These are phyloP conservation scores for Ceriops tagal DNA, from an alignment of 345 rosid genomes.

Conservation along the genomic window DNA sequence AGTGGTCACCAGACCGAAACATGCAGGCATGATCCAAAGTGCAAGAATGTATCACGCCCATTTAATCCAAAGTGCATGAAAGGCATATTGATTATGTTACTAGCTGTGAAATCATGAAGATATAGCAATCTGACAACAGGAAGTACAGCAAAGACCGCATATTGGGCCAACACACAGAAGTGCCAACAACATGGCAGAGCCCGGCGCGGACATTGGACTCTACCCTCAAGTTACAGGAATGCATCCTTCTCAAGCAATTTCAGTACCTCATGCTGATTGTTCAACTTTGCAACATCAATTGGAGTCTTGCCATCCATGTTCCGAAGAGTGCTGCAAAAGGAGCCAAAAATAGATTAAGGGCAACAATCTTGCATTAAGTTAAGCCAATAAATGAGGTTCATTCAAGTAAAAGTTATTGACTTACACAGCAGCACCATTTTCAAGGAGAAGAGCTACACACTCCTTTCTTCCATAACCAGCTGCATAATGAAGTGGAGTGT, in stretches of 20 bases:
- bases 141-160: neutral
- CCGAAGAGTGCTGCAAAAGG: constrained; percentile 66
- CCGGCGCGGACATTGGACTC: neutral
- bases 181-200: neutral
- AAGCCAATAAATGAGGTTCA: neutral
- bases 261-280: constrained; percentile 84
- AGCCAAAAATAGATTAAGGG: neutral
- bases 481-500: constrained; percentile 94
- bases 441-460: constrained; percentile 84
- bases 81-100: neutral
- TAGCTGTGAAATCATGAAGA: neutral
- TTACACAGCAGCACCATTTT: constrained; percentile 98
- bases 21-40: neutral
- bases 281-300: constrained; percentile 90
- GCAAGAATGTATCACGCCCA: constrained; percentile 9
- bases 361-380: neutral
- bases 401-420: constrained; percentile 18
- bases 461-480: constrained; percentile 98
- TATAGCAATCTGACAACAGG: neutral
- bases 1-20: neutral
- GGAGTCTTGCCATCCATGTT: constrained; percentile 98
- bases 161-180: neutral
- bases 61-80: neutral
- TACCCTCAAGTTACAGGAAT: constrained; percentile 48
- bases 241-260: constrained; percentile 95